Base-by-base conservation (phyloP, 768 basidiomycete species). In the Dioszegia hungarica region DNA sequence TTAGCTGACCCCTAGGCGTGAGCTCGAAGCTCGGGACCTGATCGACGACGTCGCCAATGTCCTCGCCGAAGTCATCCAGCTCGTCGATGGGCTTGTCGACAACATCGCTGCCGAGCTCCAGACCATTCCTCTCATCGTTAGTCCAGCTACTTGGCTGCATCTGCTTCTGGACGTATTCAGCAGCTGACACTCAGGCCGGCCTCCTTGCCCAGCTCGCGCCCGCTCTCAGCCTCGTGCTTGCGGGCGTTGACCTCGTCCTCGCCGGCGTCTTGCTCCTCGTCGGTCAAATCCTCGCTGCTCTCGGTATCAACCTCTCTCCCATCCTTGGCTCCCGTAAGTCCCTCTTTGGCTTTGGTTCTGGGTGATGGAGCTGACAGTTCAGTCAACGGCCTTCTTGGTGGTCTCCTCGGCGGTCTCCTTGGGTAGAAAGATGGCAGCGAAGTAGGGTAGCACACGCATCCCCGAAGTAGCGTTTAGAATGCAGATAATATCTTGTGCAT, bases 251-350 rank as follows among this genome's bases (percentile, higher is more conserved):
- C 11, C 24, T 51, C 9, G 36, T 51, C 9, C 36, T 51, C 17
- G 49, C 36, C n/a, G 49, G 49, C 27, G 49, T 51, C 34, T 27
- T 51, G 36, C 17, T 37, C 6, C 36, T 51, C 22, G 49, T 51
- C 19, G 11, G 19, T 1, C 36, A 51, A 22, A 51, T 51, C 34
- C 36, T 51, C 20, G 36, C 20, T 14, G 36, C 34, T 17, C 36
- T 51, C 14, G 49, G 36, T 27, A 38, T 51, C 49, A 38, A 38
- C 49, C 49, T 51, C 49, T 38, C 27, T 36, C 49, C 36, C 14
- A 37, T 51, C 24, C 34, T 51, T 8, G 49, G 20, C 27, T 25
- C 36, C 11, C 20, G 49, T 51, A 25, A 51, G 37, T 51, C 22
- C 17, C 12, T 46, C 11, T 27, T 27, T 11, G 12, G 22, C 4